Evolutionary conservation across 108 stramenopile genomes (phyloP).

Genomic region (Asterionellopsis glacialis): DNA sequence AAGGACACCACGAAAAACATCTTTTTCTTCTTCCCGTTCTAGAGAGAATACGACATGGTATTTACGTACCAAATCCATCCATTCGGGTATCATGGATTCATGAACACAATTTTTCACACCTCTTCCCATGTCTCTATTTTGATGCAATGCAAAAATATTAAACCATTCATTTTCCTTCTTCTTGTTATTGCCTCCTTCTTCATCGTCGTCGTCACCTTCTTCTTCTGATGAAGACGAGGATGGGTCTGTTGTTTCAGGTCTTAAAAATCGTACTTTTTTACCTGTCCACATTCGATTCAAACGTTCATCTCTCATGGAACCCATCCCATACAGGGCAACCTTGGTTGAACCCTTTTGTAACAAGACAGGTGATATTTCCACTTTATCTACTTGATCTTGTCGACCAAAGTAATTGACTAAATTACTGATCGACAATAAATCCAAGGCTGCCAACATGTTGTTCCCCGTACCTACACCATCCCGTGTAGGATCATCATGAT

Average conservation of each 20-base stretch:
- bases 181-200: constrained; percentile 21
- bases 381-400: constrained; percentile 82
- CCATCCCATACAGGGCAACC: constrained; percentile 92
- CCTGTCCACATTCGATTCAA: constrained; percentile 94
- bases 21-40: too few species aligned
- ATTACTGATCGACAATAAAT: constrained; percentile 81
- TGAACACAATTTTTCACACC: constrained; percentile 95
- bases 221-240: too few species aligned
- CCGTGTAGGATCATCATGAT: constrained; percentile 91
- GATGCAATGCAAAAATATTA: constrained; percentile 95
- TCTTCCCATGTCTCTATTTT: constrained; percentile 94
- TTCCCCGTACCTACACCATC: constrained; percentile 60
- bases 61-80: constrained; percentile 89
- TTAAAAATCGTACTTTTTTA: constrained; percentile 78
- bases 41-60: too few species aligned
- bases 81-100: constrained; percentile 97
- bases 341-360: constrained; percentile 88
- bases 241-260: constrained; percentile 35
- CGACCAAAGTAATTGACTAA: constrained; percentile 97
- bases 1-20: constrained; percentile 6
- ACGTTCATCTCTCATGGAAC: constrained; percentile 95
- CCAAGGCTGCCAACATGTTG: constrained; percentile 84
- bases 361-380: constrained; percentile 85
- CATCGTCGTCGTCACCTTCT: constrained; percentile 28
- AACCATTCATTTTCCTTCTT: too few species aligned